Evolutionary conservation across 2,329 filamentous ascomycete species (phyloP), one percentile per base, ranked within the genome.

Genomic region (Fusarium pseudograminearum): DNA sequence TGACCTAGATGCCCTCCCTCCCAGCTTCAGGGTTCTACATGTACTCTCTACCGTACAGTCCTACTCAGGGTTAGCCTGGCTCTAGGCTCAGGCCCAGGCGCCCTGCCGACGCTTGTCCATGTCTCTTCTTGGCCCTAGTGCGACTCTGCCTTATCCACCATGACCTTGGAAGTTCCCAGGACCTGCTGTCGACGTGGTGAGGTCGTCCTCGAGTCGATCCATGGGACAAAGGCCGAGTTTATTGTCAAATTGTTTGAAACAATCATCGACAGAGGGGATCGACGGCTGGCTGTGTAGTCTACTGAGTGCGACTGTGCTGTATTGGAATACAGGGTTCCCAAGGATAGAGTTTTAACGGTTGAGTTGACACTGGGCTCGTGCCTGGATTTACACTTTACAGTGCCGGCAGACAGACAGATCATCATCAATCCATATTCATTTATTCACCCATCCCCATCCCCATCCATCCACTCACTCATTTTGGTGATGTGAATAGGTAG

Each of bases 41-140:
- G 60, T 65, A 59, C 24, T 50, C 31, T 67, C 34, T 42, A 57
- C 56, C n/a, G 50, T 30, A 31, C 51, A 66, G 28, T 55, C 59
- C 61, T 51, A 44, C 55, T 56, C 22, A 63, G 66, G 67, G 57
- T 45, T 69, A 69, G 67, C 44, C 62, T 62, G 47, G 30, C 60
- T 72, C 70, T 59, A 68, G 64, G 42, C 52, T 57, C 67, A 67
- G 67, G 69, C 66, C 66, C 66, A 73, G 67, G 64, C 68, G 66
- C 63, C 71, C 61, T 69, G 69, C 66, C 67, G 63, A 70, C 69
- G 65, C 65, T 65, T 60, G 57, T 56, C 60, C 59, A 73, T 66
- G 61, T 46, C 65, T 71, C 58, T 63, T 64, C 59, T 58, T 54
- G 59, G 66, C 40, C 54, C 63, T 67, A 59, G 70, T 61, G 70